Percentiles rank a stretch among this genome's conserved stretches.
phyloP scores from a whole-genome alignment of 345 rosid species.

The Populus simonii region DNA sequence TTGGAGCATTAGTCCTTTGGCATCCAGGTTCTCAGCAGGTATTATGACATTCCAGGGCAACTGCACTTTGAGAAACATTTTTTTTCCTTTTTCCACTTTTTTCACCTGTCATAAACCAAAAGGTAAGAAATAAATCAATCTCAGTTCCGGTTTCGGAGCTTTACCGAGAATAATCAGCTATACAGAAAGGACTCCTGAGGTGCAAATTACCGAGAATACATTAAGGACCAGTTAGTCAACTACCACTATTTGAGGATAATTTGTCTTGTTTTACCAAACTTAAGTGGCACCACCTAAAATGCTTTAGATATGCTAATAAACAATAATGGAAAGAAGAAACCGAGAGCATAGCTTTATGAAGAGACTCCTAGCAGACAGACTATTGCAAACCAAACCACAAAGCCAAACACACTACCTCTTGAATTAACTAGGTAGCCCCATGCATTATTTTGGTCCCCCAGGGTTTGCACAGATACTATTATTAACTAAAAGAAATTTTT shows the following conservation, averaged over 20 bases:
- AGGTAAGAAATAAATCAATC: not conserved
- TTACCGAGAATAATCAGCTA: not conserved
- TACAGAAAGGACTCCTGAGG: not conserved
- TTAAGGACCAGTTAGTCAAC: not conserved
- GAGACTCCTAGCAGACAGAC: not conserved
- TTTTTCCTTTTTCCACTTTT: not conserved
- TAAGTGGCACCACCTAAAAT: not conserved
- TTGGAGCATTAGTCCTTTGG: conserved; percentile 65
- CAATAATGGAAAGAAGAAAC: not conserved
- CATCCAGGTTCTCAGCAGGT: conserved; percentile 65
- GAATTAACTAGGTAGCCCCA: not conserved
- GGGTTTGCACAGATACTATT: not conserved
- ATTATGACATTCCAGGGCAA: conserved; percentile 78
- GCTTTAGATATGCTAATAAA: not conserved
- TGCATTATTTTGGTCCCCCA: not conserved
- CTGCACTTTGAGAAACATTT: conserved; percentile 70
- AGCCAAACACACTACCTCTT: not conserved
- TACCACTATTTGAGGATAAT: not conserved
- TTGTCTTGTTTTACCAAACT: not conserved
- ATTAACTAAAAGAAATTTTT: not conserved
- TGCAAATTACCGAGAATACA: not conserved
- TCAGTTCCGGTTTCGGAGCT: not conserved
- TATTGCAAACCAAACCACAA: not conserved
- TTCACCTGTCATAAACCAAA: conserved; percentile 13
- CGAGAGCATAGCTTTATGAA: not conserved